Conservation (phyloP, 2,329 filamentous ascomycete species). For the Coccinonectria pachysandricola region DNA sequence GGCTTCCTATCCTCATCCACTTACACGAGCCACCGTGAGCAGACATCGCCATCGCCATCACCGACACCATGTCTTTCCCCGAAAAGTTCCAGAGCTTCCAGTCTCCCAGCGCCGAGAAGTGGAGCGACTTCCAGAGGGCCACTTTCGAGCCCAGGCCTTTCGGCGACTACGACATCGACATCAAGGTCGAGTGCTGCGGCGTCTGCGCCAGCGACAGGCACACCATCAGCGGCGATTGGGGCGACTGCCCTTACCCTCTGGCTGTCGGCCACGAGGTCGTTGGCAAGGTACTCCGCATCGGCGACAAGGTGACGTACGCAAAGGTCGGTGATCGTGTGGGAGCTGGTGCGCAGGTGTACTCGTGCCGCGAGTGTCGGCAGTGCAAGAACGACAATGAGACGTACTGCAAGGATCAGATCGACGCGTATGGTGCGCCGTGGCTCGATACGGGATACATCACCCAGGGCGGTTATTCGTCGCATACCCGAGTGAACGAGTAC, state of each 20-base stretch:
- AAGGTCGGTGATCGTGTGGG: conserved; percentile 49
- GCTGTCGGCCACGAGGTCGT: conserved; percentile 66
- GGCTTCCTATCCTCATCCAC: background rate
- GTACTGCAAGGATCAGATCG: conserved; percentile 29
- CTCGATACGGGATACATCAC: conserved; percentile 42
- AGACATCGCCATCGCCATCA: too few species aligned
- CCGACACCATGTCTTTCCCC: conserved; percentile 43
- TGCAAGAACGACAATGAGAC: conserved; percentile 32
- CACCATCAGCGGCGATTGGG: conserved; percentile 61
- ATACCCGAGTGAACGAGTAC: conserved; percentile 25
- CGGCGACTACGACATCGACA: conserved; percentile 76
- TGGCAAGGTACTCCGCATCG: conserved; percentile 57
- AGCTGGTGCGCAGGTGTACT: conserved; percentile 44
- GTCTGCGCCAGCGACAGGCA: conserved; percentile 65
- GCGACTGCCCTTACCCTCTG: conserved; percentile 49
- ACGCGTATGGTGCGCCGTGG: conserved; percentile 42
- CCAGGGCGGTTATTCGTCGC: conserved; percentile 44
- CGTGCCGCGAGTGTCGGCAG: conserved; percentile 36
- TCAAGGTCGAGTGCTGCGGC: conserved; percentile 76
- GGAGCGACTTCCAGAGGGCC: conserved; percentile 56
- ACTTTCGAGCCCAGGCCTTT: conserved; percentile 79
- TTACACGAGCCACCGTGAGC: too few species aligned
- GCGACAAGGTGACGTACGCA: conserved; percentile 36
- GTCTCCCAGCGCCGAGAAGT: conserved; percentile 42
- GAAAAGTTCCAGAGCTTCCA: conserved; percentile 54